These are phyloP conservation scores for Brassica hybrid DNA, from an alignment of 441 rosid species.

Conservation along the genomic window DNA sequence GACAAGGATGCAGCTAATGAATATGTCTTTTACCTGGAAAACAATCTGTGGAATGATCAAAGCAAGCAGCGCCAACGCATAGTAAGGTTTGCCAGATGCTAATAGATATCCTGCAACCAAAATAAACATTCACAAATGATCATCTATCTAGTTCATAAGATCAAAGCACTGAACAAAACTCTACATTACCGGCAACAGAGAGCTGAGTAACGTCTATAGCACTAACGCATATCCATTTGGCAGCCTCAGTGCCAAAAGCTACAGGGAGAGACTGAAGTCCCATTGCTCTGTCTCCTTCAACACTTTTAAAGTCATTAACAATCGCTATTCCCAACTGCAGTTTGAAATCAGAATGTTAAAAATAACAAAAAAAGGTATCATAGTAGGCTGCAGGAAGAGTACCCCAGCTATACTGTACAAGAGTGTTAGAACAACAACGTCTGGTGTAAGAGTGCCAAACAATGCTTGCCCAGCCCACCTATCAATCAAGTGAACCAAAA, in stretches of 20 bases:
- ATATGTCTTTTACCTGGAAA: conserved; percentile 67
- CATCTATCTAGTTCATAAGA: not conserved
- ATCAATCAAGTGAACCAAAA: conserved; percentile 28
- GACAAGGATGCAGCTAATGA: not conserved
- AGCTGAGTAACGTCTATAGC: conserved; percentile 93
- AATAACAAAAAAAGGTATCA: not conserved
- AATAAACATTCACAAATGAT: not conserved
- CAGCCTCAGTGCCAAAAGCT: conserved; percentile 95
- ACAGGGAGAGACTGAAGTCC: conserved; percentile 99
- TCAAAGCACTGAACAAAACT: not conserved
- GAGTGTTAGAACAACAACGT: conserved; percentile 87
- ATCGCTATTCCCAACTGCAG: conserved; percentile 91
- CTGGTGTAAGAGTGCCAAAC: conserved; percentile 94
- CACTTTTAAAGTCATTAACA: conserved; percentile 96
- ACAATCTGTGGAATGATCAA: conserved; percentile 76
- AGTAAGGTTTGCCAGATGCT: conserved; percentile 88
- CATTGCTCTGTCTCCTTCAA: conserved; percentile 96
- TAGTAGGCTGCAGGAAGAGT: conserved; percentile 34
- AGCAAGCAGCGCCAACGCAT: conserved; percentile 87
- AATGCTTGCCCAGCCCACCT: conserved; percentile 99
- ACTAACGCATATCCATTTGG: conserved; percentile 98
- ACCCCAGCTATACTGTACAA: conserved; percentile 98
- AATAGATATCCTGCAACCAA: conserved; percentile 75
- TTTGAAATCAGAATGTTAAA: not conserved
- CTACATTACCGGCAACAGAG: conserved; percentile 79